Conservation (phyloP, 768 basidiomycete species). For the Suillus ampliporus region DNA sequence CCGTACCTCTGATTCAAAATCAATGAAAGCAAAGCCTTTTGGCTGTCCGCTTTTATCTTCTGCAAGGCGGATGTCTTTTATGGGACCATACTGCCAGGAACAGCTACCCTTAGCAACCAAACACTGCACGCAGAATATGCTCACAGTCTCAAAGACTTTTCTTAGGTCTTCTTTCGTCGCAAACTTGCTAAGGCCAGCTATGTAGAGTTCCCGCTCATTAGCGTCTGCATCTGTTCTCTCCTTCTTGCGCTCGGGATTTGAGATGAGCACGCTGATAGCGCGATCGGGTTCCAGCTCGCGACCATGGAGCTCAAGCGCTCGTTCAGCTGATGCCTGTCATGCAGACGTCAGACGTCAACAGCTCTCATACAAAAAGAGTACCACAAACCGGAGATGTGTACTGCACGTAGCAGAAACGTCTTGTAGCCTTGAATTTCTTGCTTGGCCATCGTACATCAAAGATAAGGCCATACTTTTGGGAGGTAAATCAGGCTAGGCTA, state of each 20-base stretch:
- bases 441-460: conserved; percentile 98
- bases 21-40: conserved; percentile 92
- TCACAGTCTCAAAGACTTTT: conserved; percentile 77
- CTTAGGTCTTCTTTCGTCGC: conserved; percentile 79
- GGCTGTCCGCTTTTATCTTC: conserved; percentile 70
- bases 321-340: conserved; percentile 67
- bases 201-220: conserved; percentile 83
- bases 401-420: conserved; percentile 95
- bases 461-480: conserved; percentile 78
- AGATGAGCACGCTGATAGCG: conserved; percentile 78
- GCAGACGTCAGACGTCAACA: neutral
- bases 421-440: conserved; percentile 90
- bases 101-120: conserved; percentile 11
- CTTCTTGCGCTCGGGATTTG: conserved; percentile 89
- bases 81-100: conserved; percentile 67
- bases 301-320: conserved; percentile 81
- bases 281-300: conserved; percentile 74
- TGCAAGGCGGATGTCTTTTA: conserved; percentile 84
- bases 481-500: conserved; percentile 12
- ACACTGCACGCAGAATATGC: conserved; percentile 27
- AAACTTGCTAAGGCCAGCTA: conserved; percentile 83
- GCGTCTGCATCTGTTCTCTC: conserved; percentile 89
- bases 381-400: conserved; percentile 80
- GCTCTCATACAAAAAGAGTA: neutral
- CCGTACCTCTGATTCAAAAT: conserved; percentile 81